phyloP scores from a whole-genome alignment of 495 filamentous ascomycete genomes.

The Pseudotulostoma volvatum region DNA sequence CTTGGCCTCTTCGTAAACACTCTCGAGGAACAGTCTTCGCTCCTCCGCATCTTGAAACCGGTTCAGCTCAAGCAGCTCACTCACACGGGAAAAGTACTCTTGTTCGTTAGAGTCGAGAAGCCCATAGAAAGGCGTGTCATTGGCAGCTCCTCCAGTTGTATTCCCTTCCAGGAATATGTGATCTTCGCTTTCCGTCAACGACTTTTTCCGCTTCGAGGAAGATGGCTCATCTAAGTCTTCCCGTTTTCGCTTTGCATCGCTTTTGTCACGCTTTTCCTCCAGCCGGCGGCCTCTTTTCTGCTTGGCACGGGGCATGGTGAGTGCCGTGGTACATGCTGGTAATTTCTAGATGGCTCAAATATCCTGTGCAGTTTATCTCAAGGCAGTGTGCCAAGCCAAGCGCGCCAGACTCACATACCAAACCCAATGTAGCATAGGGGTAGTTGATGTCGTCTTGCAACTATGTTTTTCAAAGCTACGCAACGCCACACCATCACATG shows the following conservation, averaged over 20 bases:
- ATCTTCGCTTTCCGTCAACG: constrained; percentile 14
- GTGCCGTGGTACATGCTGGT: too few relatives aligned
- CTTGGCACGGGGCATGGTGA: constrained; percentile 36
- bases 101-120: constrained; percentile 79
- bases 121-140: constrained; percentile 62
- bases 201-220: constrained; percentile 23
- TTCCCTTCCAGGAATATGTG: constrained; percentile 19
- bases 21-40: constrained; percentile 61
- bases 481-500: too few relatives aligned
- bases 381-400: too few relatives aligned
- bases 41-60: constrained; percentile 68
- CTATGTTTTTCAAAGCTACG: too few relatives aligned
- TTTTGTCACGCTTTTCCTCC: constrained; percentile 31
- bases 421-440: too few relatives aligned
- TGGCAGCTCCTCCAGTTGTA: constrained; percentile 18
- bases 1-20: constrained; percentile 68
- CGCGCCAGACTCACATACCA: too few relatives aligned
- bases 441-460: too few relatives aligned
- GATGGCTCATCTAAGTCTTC: constrained; percentile 27
- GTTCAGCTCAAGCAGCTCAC: constrained; percentile 76
- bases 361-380: too few relatives aligned
- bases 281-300: constrained; percentile 53
- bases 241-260: constrained; percentile 26
- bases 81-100: constrained; percentile 82
- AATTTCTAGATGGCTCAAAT: too few relatives aligned